Evolutionary conservation across 2,329 filamentous ascomycete species (phyloP), one percentile per base, ranked within the genome.

Genomic region (Colletotrichum sp.): DNA sequence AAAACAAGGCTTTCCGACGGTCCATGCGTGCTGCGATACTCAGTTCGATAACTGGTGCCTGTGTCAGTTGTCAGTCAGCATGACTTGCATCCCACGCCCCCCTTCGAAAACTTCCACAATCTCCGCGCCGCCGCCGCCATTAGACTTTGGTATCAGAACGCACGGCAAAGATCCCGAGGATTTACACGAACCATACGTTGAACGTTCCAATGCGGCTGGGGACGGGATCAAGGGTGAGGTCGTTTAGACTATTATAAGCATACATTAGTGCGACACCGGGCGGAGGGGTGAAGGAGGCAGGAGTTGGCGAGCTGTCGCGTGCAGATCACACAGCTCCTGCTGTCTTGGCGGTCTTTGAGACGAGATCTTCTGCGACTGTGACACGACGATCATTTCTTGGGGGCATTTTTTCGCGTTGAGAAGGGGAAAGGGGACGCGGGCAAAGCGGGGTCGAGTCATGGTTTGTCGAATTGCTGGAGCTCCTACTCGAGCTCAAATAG

Each of bases 301-400:
- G 72, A 74, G 48, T 74, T 71, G 72, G 34, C 67, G 72, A 74
- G 72, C 67, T 71, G 67, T 60, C 34, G 67, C 57, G 21, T 21
- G 72, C 32, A 52, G 72, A 74, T 66, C 72, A 71, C 57, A 74
- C 72, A 26, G 24, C 18, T 43, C 30, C 16, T 18, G n/a, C 21
- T 60, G 48, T 12, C 60, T 71, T 60, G 67, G 60, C 67, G 48
- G 15, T 12, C 21, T 21, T 74, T 65, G 67, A 74, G 48, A 71
- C 68, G 72, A 74, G 43, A 71, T 34, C n/a, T 60, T 57, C 26
- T 71, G 72, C 71, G 60, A 71, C 38, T 58, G 48, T 71, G 71
- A 71, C 67, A 64, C n/a, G 72, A 65, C 26, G 58, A 65, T 71
- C 67, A 16, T 43, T 55, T 70, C 30, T 58, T 26, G 57, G 32